Evolutionary conservation across 2,329 filamentous ascomycete genomes (phyloP), one percentile per base, ranked within the genome.

Genomic region (Coniochaeta hoffmannii): DNA sequence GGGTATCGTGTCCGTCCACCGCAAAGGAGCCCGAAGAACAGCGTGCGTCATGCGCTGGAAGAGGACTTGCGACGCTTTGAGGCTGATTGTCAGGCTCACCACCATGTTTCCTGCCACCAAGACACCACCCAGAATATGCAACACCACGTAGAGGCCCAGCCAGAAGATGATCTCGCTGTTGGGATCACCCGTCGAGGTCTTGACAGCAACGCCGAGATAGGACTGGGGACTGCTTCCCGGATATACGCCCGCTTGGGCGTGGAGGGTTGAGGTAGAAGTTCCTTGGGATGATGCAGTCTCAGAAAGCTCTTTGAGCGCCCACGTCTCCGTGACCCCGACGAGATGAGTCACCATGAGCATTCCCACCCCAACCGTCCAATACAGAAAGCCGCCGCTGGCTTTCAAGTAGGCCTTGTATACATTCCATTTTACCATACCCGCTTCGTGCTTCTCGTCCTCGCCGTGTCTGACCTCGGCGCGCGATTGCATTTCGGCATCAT

Each of bases 1-100:
- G 4, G 73, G 73, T 1, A 71, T 62, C 0, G 69, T 73, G 57
- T 76, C 73, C 14, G 73, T 62, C 69, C 69, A 73, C 35, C 67
- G 64, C 11, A 76, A 62, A 10, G 72, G 72, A 7, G 73, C 72
- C 8, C 68, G 66, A 12, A 76, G 65, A 26, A 76, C 67, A 3
- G 68, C 63, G 49, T 68, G 64, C 8, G 64, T 66, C 65, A 72
- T 69, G 14, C 61, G 57, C 56, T 68, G 62, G 56, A 71, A 71
- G 9, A 71, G 59, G 1, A 59, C 59, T 24, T 59, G 62, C 1
- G 68, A 65, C 0, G 68, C 67, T 14, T 62, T 63, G 56, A 70
- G 55, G 9, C 68, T 66, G 7, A 69, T 63, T 14, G 62, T 59
- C 41, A 66, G 66, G 56, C 68, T 64, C 19, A 62, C 56, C 3